Evolutionary conservation across 768 basidiomycete species (phyloP), one percentile per base, ranked within the genome.

Genomic region (Mycena leptocephala): DNA sequence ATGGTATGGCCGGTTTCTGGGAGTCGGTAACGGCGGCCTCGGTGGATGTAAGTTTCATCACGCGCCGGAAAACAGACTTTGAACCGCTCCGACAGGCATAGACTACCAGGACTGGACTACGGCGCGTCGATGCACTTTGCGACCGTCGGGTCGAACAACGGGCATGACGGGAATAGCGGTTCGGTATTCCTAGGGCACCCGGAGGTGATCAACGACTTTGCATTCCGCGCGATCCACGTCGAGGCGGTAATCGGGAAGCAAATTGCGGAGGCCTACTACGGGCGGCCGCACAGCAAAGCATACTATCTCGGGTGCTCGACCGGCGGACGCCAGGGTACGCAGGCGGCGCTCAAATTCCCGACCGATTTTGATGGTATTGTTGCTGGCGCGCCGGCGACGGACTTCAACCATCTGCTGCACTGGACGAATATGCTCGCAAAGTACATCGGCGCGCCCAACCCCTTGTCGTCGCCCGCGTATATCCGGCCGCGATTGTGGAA

Each of bases 301-400:
- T 84, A 84, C 53, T 84, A 77, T 39, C 46, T 79, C 18, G 83
- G 83, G 18, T 84, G 83, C 73, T 82, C 81, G 0, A 81, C 77
- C 1, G 83, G 82, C 11, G 83, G 83, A 10, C 79, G 83, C 24
- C 82, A 83, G 71, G 83, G 79, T 8, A 76, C 78, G 11, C 79
- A 80, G 55, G 70, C 79, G 7, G 80, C 81, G 24, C 76, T 78
- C 53, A 70, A 76, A n/a, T 82, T 65, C 43, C 83, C 83, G 1
- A 78, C 76, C 1, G 82, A 84, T 65, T 84, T 84, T 64, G 81
- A 83, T 75, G 83, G 80, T 16, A 75, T 83, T 26, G 39, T 84
- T 16, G 80, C 81, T 8, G 83, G 83, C 2, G 73, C 81, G 30
- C 83, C 83, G 2, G 82, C 81, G 18, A 80, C 70, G 22, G 66